Base-by-base conservation (phyloP, 1,284 basidiomycete genomes). In the Ganoderma boninense region DNA sequence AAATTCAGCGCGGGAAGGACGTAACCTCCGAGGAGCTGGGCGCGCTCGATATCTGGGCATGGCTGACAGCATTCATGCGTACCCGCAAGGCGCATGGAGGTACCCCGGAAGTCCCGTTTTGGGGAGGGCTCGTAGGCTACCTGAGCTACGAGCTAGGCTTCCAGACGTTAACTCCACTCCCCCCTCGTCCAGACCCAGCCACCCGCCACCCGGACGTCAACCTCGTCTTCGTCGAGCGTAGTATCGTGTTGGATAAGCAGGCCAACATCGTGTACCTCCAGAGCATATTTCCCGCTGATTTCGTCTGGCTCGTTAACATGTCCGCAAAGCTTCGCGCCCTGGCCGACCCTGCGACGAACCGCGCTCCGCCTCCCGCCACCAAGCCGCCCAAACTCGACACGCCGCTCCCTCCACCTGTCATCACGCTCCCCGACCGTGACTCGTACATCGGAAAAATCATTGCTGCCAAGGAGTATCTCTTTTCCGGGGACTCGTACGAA, bases 401-500 rank as follows among this genome's bases (percentile, higher is more conserved):
- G 2, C 66, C 75, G 35, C 29, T 68, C 4, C 61, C 61, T 5
- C 67, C 80, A 20, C 79, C 84, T 23, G 78, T 77, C 4, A 80
- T 92, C 44, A 80, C 77, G 8, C 77, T 90, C 62, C 93, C 91
- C 0, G 84, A 89, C 75, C 87, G 86, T 77, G 79, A 81, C 0
- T 78, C 80, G 2, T 98, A 99, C 82, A 90, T 92, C 66, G 81
- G 86, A 20, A 89, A 89, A 54, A 96, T 98, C 76, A 84, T 90
- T 42, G 79, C 84, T 46, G 94, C 95, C 13, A 91, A 96, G 77
- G 90, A 94, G 66, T 87, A 89, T 66, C 90, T 99, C 29, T 91
- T 87, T 68, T 86, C 92, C 49, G 97, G 97, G 6, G 94, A 99
- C 79, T 96, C 95, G n/a, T 99, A 99, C 81, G 97, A 99, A 79